Evolutionary conservation across 139 green algal species (phyloP).

Genomic region (Tetraselmis chui): DNA sequence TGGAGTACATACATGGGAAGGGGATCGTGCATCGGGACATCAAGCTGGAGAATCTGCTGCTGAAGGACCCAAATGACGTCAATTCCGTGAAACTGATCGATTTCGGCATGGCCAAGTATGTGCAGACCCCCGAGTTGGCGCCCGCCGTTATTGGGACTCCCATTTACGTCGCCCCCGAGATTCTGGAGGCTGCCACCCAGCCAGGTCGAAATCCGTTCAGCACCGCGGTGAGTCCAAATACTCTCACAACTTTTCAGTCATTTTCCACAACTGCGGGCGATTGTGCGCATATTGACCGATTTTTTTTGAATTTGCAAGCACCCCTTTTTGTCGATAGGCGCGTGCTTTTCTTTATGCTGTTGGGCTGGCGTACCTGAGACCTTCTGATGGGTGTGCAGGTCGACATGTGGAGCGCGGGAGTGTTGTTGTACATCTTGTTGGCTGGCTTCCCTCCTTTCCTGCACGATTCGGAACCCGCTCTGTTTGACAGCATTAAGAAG

Average conservation of each 20-base stretch:
- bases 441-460: slow-evolving; percentile 87
- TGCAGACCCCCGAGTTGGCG: neutral
- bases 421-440: slow-evolving; percentile 76
- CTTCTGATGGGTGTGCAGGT: no score
- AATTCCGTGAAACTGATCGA: neutral
- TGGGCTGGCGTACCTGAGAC: no score
- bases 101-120: neutral
- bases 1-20: neutral
- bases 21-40: neutral
- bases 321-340: no score
- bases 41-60: neutral
- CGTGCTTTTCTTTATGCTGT: no score
- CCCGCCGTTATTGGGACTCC: neutral
- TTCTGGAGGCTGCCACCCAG: neutral
- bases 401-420: slow-evolving; percentile 71
- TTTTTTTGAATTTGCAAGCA: no score
- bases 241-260: no score
- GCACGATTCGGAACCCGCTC: slow-evolving; percentile 69
- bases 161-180: neutral
- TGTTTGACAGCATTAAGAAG: slow-evolving; percentile 81
- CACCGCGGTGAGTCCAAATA: no score
- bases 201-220: neutral
- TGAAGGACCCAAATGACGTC: neutral
- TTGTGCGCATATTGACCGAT: no score
- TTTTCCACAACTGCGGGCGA: no score